Conservation (phyloP, 306 rosid species). For the Carpinus fangiana region DNA sequence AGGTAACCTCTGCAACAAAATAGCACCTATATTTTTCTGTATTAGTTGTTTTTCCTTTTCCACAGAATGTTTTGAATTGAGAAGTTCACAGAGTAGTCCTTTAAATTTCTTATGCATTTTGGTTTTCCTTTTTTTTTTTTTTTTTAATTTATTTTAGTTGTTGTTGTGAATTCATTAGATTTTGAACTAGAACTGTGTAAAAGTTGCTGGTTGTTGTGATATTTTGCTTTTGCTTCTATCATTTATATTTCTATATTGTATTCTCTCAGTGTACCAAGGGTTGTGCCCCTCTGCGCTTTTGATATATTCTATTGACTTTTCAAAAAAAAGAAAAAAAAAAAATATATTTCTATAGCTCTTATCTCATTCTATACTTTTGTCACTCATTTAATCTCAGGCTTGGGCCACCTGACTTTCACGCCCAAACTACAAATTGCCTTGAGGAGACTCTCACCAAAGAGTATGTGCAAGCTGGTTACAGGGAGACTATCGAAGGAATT, state of each 20-base stretch:
- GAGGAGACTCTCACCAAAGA: constrained; percentile 92
- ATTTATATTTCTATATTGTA: not conserved
- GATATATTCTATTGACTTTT: no score
- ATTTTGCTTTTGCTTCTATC: not conserved
- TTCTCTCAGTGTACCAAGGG: no score
- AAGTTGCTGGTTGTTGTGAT: constrained; percentile 1
- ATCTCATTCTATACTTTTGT: constrained; percentile 15
- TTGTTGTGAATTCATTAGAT: not conserved
- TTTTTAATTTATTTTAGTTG: no score
- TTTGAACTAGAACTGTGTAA: not conserved
- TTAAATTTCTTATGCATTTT: not conserved
- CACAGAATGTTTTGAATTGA: not conserved
- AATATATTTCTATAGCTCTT: constrained; percentile 8
- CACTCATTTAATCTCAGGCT: constrained; percentile 55
- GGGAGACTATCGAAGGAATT: constrained; percentile 86
- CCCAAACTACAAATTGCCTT: constrained; percentile 79
- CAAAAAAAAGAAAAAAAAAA: no score
- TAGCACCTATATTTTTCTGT: not conserved
- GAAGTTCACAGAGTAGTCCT: not conserved
- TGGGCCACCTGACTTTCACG: constrained; percentile 89
- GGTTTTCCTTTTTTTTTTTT: not conserved
- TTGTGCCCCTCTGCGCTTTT: no score
- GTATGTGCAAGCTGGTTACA: constrained; percentile 76
- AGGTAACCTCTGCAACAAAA: constrained; percentile 53
- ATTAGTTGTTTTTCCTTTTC: not conserved